Percentiles rank a stretch among this genome's conserved stretches.
Conservation (phyloP, 139 green algal genomes). For the Micractinium sp. region DNA sequence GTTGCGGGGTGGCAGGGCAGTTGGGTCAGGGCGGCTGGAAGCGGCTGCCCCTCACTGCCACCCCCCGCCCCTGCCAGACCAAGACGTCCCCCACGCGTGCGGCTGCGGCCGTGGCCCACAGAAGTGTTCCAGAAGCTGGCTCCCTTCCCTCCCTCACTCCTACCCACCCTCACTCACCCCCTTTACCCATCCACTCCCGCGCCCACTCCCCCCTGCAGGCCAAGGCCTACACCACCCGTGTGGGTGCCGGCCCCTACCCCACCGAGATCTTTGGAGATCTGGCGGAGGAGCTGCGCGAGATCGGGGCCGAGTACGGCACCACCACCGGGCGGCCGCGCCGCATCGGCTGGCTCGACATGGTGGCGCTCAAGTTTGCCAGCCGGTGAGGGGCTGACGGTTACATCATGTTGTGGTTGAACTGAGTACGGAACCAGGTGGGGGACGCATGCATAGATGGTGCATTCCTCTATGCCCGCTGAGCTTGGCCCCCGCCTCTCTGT, state of each 20-base stretch:
- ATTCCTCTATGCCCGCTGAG: no score
- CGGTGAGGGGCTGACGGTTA: no score
- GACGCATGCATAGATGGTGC: no score
- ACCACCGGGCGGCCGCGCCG: conserved; percentile 95
- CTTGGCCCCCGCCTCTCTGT: no score
- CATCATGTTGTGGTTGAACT: no score
- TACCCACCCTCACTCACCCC: background rate
- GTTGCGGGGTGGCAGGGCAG: background rate
- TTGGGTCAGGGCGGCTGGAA: no score
- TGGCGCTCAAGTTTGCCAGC: conserved; percentile 87
- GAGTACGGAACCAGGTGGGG: no score
- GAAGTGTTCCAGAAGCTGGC: background rate
- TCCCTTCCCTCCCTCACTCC: no score
- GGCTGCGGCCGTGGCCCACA: no score
- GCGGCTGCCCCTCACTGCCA: no score
- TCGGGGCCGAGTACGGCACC: conserved; percentile 96
- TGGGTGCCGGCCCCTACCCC: conserved; percentile 96
- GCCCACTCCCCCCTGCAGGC: conserved; percentile 57
- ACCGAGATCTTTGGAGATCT: conserved; percentile 94
- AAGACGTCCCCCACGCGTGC: no score
- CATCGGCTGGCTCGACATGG: conserved; percentile 98
- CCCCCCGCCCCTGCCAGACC: no score
- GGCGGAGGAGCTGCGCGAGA: conserved; percentile 85
- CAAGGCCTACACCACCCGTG: conserved; percentile 99
- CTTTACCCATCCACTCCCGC: background rate